Percentiles rank a stretch among this genome's conserved stretches.
Conservation (phyloP, 2,329 filamentous ascomycete species). For the Pseudopithomyces maydicus region DNA sequence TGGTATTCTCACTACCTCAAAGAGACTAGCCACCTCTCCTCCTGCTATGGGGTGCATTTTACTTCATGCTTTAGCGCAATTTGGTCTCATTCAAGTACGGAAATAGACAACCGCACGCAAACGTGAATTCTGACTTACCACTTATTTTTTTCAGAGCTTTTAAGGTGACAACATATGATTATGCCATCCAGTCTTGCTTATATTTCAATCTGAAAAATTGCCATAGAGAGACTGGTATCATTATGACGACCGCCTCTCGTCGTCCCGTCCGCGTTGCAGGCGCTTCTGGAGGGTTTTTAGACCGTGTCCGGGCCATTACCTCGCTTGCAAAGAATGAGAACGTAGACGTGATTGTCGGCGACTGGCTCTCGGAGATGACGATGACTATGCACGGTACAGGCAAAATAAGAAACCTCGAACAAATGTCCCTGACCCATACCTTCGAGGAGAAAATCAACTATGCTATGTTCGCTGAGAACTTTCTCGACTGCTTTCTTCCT, state of each 20-base stretch:
- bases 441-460: slow-evolving; percentile 43
- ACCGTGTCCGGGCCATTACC: slow-evolving; percentile 49
- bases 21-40: too few relatives aligned
- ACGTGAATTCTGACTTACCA: too few relatives aligned
- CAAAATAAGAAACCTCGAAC: slow-evolving; percentile 40
- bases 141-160: too few relatives aligned
- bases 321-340: slow-evolving; percentile 46
- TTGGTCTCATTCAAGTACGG: too few relatives aligned
- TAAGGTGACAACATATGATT: too few relatives aligned
- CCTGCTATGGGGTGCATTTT: too few relatives aligned
- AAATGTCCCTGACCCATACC: slow-evolving; percentile 48
- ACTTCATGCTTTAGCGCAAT: too few relatives aligned
- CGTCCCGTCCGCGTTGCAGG: slow-evolving; percentile 50
- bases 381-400: slow-evolving; percentile 36
- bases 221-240: too few relatives aligned
- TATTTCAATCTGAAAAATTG: neutral
- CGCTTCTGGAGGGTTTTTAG: slow-evolving; percentile 51
- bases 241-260: slow-evolving; percentile 28
- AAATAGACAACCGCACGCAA: too few relatives aligned
- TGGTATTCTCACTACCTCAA: too few relatives aligned
- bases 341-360: slow-evolving; percentile 40
- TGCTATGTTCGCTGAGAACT: slow-evolving; percentile 45
- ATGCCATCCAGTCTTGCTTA: too few relatives aligned
- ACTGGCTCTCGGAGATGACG: slow-evolving; percentile 39
- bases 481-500: slow-evolving; percentile 54